Percentiles rank a stretch among this genome's conserved stretches.
Evolutionary conservation across 2,329 filamentous ascomycete species (phyloP).

Genomic region (Beauveria brongniartii): DNA sequence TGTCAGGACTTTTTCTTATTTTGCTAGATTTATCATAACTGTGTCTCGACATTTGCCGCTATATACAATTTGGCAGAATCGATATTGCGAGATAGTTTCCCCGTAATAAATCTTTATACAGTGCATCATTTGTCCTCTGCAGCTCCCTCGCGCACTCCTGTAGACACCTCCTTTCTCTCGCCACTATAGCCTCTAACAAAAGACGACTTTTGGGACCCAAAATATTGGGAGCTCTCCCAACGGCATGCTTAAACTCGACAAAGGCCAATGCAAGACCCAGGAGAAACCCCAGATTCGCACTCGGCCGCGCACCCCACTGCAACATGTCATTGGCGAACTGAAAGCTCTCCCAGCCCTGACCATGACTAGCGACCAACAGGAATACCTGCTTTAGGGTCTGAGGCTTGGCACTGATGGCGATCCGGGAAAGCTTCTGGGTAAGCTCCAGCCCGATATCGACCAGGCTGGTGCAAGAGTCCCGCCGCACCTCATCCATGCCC

Average conservation of each 20-base stretch:
- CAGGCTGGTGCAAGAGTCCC: not conserved
- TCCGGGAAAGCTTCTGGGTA: not conserved
- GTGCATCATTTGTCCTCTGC: not conserved
- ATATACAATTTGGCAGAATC: not conserved
- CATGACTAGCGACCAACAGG: not conserved
- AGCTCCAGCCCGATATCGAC: constrained; percentile 7
- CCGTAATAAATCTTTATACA: not conserved
- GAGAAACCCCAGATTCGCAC: not conserved
- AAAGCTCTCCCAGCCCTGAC: not conserved
- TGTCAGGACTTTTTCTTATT: not conserved
- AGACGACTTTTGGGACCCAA: not conserved
- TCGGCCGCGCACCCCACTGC: not conserved
- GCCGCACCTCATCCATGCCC: constrained; percentile 5
- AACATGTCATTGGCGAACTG: not conserved
- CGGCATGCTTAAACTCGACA: not conserved
- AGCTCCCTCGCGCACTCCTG: not conserved
- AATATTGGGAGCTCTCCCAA: not conserved
- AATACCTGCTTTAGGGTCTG: not conserved
- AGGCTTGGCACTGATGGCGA: not conserved
- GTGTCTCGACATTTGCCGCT: not conserved
- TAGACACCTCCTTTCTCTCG: not conserved
- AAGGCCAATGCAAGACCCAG: not conserved
- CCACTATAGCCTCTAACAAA: not conserved
- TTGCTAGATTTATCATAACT: not conserved
- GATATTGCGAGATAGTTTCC: not conserved